Evolutionary conservation across 2,329 filamentous ascomycete species (phyloP), one percentile per base, ranked within the genome.

Genomic region (Diaporthe sp.): DNA sequence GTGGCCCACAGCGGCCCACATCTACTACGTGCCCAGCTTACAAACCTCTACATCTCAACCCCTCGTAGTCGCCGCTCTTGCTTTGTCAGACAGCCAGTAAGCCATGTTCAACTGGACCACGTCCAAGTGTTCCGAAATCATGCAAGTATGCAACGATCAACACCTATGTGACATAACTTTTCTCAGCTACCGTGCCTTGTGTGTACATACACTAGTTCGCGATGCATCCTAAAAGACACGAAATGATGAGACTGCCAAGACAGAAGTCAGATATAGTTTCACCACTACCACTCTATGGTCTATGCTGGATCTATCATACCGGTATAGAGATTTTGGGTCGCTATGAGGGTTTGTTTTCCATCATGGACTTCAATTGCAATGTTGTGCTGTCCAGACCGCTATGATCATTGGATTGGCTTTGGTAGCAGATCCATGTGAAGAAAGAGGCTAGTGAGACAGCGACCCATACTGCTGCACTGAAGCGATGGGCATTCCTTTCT

Each of bases 1-100:
- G 27, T 35, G 42, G 59, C 59, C 59, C 59, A 65, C 59, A 32
- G 17, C 15, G 59, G 39, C 59, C 59, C 39, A 65, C 42, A 47
- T 35, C 25, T 47, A 44, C 27, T n/a, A n/a, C n/a, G n/a, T n/a
- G n/a, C n/a, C 59, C 27, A n/a, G 39, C 10, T n/a, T 35, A 30
- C 42, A 27, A 47, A 42, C 10, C 25, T 63, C 19, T 32, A 9
- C 17, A 13, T 3, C 10, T 44, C 5, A 13, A 15, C 25, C 58
- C 35, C 15, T 63, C 25, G 2, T 22, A 25, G 12, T 37, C 35
- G 10, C 55, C 39, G 55, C 32, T 58, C 32, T n/a, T 22, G 22
- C 55, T 15, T 27, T 42, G 35, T 8, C n/a, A n/a, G n/a, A 25
- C 13, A 27, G 35, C 13, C 13, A 19, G 35, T 9, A 7, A 27